Evolutionary conservation across 768 basidiomycete species (phyloP).

Genomic region (Kockovaella imperatae): DNA sequence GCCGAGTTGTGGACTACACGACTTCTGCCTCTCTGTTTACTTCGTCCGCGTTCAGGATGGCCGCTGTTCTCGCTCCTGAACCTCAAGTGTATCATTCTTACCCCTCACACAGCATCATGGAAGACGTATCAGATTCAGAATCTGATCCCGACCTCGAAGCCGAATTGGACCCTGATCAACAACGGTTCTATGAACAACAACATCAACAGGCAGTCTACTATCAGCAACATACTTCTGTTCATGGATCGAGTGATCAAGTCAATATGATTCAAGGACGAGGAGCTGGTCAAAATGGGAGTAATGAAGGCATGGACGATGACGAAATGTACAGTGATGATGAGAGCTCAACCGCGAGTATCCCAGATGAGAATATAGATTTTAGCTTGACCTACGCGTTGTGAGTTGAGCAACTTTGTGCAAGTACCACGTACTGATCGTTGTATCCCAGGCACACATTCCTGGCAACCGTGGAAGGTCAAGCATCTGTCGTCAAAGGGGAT

Average conservation of each 20-base stretch:
- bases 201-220: slow-evolving; percentile 33
- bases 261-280: background rate
- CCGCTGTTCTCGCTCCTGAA: background rate
- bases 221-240: slow-evolving; percentile 21
- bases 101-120: slow-evolving; percentile 25
- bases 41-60: no score
- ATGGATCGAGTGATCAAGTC: background rate
- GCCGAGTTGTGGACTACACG: no score
- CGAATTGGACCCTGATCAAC: slow-evolving; percentile 46
- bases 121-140: slow-evolving; percentile 49
- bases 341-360: slow-evolving; percentile 36
- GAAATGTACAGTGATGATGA: slow-evolving; percentile 30
- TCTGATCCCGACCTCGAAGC: slow-evolving; percentile 49
- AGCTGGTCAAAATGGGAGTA: background rate
- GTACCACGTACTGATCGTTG: slow-evolving; percentile 47
- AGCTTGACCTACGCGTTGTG: slow-evolving; percentile 44
- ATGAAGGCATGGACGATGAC: background rate
- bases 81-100: background rate
- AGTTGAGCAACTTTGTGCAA: slow-evolving; percentile 6
- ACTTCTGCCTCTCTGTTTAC: no score
- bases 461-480: slow-evolving; percentile 96
- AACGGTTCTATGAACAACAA: slow-evolving; percentile 25
- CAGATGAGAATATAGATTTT: slow-evolving; percentile 45
- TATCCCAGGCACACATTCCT: slow-evolving; percentile 89
- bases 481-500: slow-evolving; percentile 97